Conservation (phyloP, 495 filamentous ascomycete genomes). For the Arthonia radiata region DNA sequence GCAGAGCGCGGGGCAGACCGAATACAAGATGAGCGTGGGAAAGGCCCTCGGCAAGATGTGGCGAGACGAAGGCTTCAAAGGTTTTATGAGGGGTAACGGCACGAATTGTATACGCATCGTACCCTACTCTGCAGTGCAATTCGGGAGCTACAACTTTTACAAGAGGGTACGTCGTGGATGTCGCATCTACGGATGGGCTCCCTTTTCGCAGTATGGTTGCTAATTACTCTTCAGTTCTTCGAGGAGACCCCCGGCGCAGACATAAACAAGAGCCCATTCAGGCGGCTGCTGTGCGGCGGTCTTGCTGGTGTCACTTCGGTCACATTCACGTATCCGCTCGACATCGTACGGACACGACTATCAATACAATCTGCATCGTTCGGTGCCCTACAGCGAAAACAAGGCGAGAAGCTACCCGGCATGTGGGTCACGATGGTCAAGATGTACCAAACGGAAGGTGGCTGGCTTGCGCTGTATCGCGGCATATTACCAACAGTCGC, state of each 20-base stretch:
- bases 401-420: slow-evolving; percentile 44
- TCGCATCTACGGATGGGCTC: background rate
- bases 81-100: slow-evolving; percentile 91
- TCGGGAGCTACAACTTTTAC: slow-evolving; percentile 93
- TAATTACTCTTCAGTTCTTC: slow-evolving; percentile 30
- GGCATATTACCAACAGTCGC: slow-evolving; percentile 85
- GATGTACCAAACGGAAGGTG: slow-evolving; percentile 86
- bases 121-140: slow-evolving; percentile 93
- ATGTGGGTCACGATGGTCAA: slow-evolving; percentile 66
- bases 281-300: slow-evolving; percentile 63
- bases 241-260: slow-evolving; percentile 44
- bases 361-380: slow-evolving; percentile 95
- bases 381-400: slow-evolving; percentile 31
- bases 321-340: slow-evolving; percentile 55
- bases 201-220: no score
- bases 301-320: slow-evolving; percentile 88
- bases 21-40: slow-evolving; percentile 75
- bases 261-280: slow-evolving; percentile 36
- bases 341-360: slow-evolving; percentile 84
- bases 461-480: slow-evolving; percentile 58
- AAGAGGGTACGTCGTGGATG: slow-evolving; percentile 41
- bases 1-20: slow-evolving; percentile 69
- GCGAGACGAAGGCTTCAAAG: slow-evolving; percentile 83
- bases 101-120: slow-evolving; percentile 97
- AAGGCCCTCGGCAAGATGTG: slow-evolving; percentile 86